Evolutionary conservation across 257 asterid species (phyloP).

Genomic region (Lycium ferocissimum): DNA sequence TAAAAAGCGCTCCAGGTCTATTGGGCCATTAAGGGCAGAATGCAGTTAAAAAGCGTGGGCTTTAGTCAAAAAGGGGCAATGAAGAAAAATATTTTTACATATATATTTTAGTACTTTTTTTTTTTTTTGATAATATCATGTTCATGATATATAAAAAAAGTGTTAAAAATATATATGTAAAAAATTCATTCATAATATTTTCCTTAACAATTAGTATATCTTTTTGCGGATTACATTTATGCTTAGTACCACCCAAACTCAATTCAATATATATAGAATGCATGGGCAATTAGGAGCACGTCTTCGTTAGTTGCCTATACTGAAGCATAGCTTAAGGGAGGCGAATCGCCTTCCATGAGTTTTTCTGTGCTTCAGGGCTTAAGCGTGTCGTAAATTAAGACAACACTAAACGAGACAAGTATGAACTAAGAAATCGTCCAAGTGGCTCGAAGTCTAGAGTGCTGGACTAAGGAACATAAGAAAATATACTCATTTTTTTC

Average conservation of each 20-base stretch:
- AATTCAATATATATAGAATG: not conserved
- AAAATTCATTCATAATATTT: not conserved
- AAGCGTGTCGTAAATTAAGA: not conserved
- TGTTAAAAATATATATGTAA: not conserved
- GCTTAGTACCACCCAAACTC: not conserved
- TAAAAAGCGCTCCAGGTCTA: not conserved
- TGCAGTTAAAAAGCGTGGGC: not conserved
- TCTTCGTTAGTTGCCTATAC: not conserved
- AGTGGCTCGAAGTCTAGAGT: not conserved
- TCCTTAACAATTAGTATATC: not conserved
- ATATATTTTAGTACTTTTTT: too few relatives aligned
- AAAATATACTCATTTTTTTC: conserved; percentile 11
- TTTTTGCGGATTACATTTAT: not conserved
- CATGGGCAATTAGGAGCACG: not conserved
- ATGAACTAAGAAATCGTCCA: not conserved
- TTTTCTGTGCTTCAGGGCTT: not conserved
- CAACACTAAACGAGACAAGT: not conserved
- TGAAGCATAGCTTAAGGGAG: not conserved
- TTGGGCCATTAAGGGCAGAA: not conserved
- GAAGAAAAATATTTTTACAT: not conserved
- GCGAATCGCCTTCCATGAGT: not conserved
- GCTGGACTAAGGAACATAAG: conserved; percentile 3
- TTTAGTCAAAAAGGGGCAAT: not conserved
- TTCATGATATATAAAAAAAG: too few relatives aligned
- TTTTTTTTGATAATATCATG: too few relatives aligned